Conservation (phyloP, 805 yeast species). For the Sungouiozyma ichnusensis region DNA sequence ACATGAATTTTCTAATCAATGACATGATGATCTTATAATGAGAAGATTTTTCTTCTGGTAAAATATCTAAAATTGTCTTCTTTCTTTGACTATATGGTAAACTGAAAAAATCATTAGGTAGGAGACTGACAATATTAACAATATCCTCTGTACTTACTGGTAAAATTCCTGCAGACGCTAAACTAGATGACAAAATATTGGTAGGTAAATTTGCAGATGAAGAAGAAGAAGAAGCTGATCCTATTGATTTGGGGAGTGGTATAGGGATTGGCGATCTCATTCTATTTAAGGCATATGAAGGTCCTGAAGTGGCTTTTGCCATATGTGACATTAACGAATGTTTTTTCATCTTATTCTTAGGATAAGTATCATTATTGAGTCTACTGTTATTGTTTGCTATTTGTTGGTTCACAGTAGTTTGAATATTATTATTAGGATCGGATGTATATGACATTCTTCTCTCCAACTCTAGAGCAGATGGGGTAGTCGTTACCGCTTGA, state of each 20-base stretch:
- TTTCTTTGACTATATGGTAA: conserved; percentile 54
- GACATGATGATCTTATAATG: conserved; percentile 27
- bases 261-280: not conserved
- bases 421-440: not conserved
- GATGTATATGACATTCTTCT: conserved; percentile 7
- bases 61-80: conserved; percentile 29
- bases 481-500: conserved; percentile 8
- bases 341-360: not conserved
- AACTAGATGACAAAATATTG: conserved; percentile 1
- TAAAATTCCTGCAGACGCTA: not conserved
- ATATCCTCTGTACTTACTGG: conserved; percentile 18
- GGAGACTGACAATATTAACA: conserved; percentile 21
- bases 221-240: not conserved
- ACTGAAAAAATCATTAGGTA: conserved; percentile 45
- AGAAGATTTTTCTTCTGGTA: conserved; percentile 29
- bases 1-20: conserved; percentile 19
- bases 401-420: not conserved
- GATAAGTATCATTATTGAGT: not conserved
- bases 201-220: not conserved
- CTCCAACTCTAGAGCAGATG: conserved; percentile 10
- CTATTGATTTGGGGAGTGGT: conserved; percentile 1
- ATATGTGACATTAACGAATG: not conserved
- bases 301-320: not conserved
- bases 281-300: not conserved
- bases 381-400: not conserved